Base-by-base conservation (phyloP, 2,329 filamentous ascomycete genomes). In the Clarireedia homoeocarpa region DNA sequence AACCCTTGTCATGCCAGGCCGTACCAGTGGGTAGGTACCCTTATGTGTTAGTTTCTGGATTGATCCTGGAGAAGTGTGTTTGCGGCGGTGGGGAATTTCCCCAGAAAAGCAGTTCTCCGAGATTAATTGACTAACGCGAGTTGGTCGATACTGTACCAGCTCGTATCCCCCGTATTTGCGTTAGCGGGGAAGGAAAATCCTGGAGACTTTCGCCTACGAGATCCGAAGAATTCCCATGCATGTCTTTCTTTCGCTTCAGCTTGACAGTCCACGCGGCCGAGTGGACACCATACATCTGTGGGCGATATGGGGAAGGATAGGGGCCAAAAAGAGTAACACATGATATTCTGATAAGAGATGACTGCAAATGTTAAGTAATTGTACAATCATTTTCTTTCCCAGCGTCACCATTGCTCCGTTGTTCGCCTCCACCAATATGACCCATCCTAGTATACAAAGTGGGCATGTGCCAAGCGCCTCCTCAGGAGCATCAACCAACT, bases 21-120 rank as follows among this genome's bases (percentile, higher is more conserved):
- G 30, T 34, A 34, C 10, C 30, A 12, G 30, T 34, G 30, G 12
- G 30, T 34, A 34, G 30, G 30, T 12, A 34, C 30, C 9, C 30
- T 14, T 34, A 9, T 34, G 30, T 34, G 14, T 12, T 34, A 34
- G 30, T 12, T 12, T 34, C 30, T 34, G 30, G 3, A 12, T 30
- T 48, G 26, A 53, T 48, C 42, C 30, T 53, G 42, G 51, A 53
- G 51, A 48, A 53, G 48, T 40, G 17, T 15, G 5, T 34, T 23
- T 39, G 30, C n/a, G 34, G 27, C 27, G 46, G 44, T 53, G 44
- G 44, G 51, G 44, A 39, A 48, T 48, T 39, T 39, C 44, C 51
- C 51, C 44, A 53, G 51, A 53, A 38, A 27, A 53, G 51, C 34
- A 20, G 10, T 20, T 14, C 5, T 44, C 44, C 15, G 36, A 27